Evolutionary conservation across 2,329 filamentous ascomycete species (phyloP).

Genomic region (Diplocarpon rosae): DNA sequence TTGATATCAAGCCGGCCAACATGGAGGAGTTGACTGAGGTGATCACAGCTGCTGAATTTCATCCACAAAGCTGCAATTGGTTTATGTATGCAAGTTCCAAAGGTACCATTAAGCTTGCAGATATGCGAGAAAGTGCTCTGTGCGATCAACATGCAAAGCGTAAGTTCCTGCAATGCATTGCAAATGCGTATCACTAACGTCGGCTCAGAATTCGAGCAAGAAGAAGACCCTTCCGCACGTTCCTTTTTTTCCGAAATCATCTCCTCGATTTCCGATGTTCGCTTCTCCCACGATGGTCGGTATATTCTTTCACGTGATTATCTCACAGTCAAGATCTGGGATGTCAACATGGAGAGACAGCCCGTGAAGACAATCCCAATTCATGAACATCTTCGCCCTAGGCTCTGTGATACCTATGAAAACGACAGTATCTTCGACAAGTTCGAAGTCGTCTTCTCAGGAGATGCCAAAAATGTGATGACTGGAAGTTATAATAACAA

Average conservation of each 20-base stretch:
- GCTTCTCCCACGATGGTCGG: slow-evolving; percentile 90
- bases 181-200: slow-evolving; percentile 8
- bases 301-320: slow-evolving; percentile 98
- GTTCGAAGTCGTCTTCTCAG: slow-evolving; percentile 98
- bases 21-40: slow-evolving; percentile 99
- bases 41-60: slow-evolving; percentile 96
- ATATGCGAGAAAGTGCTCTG: slow-evolving; percentile 94
- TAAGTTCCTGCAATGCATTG: slow-evolving; percentile 30
- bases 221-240: slow-evolving; percentile 91
- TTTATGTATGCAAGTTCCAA: slow-evolving; percentile 99
- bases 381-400: slow-evolving; percentile 88
- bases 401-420: slow-evolving; percentile 95
- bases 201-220: slow-evolving; percentile 86
- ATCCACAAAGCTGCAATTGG: slow-evolving; percentile 96
- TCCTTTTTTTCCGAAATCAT: slow-evolving; percentile 99
- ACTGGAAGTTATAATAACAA: slow-evolving; percentile 99
- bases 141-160: slow-evolving; percentile 94
- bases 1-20: slow-evolving; percentile 98
- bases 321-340: slow-evolving; percentile 98
- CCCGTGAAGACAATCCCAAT: slow-evolving; percentile 98
- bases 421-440: slow-evolving; percentile 99
- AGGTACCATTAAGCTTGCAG: slow-evolving; percentile 95
- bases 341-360: slow-evolving; percentile 97
- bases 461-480: slow-evolving; percentile 98
- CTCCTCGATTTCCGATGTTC: slow-evolving; percentile 96